Percentiles rank a stretch among this genome's conserved stretches.
Conservation (phyloP, 352 stramenopile species). For the Phytophthora rubi region DNA sequence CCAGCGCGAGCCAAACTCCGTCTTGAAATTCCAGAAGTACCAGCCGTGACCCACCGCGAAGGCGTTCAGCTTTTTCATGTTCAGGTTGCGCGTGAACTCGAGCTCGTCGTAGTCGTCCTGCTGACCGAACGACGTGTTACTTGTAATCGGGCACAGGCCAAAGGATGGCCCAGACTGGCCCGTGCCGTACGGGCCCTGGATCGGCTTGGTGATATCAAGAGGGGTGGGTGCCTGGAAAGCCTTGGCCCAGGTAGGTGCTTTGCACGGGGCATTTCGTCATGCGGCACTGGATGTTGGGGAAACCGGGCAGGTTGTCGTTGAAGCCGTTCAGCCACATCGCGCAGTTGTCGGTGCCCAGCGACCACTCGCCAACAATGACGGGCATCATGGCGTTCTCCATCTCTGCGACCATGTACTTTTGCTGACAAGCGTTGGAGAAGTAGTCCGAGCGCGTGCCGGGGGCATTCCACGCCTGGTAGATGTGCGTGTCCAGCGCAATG, state of each 20-base stretch:
- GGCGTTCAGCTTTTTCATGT: slow-evolving; percentile 93
- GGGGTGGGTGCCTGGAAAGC: slow-evolving; percentile 92
- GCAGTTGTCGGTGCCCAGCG: slow-evolving; percentile 85
- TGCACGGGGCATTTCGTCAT: slow-evolving; percentile 81
- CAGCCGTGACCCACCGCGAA: slow-evolving; percentile 93
- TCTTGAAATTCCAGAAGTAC: slow-evolving; percentile 97
- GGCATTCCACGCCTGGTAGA: slow-evolving; percentile 93
- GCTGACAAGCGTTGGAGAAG: slow-evolving; percentile 90
- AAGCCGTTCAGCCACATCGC: slow-evolving; percentile 89
- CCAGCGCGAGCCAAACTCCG: slow-evolving; percentile 92
- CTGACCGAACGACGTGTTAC: slow-evolving; percentile 85
- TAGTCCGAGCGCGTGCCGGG: slow-evolving; percentile 80
- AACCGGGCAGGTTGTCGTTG: slow-evolving; percentile 91
- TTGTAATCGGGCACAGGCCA: slow-evolving; percentile 87
- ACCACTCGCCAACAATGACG: slow-evolving; percentile 96
- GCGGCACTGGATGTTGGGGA: slow-evolving; percentile 91
- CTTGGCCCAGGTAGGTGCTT: slow-evolving; percentile 89
- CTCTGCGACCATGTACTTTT: slow-evolving; percentile 86
- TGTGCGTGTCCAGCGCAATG: slow-evolving; percentile 95
- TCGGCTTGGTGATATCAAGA: slow-evolving; percentile 83
- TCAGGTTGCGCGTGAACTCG: slow-evolving; percentile 80
- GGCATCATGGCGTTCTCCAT: slow-evolving; percentile 95
- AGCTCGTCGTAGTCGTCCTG: slow-evolving; percentile 83
- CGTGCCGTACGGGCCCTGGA: slow-evolving; percentile 87
- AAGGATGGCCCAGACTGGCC: slow-evolving; percentile 87